Conservation (phyloP, 2,329 filamentous ascomycete species). For the Thelonectria rubi region DNA sequence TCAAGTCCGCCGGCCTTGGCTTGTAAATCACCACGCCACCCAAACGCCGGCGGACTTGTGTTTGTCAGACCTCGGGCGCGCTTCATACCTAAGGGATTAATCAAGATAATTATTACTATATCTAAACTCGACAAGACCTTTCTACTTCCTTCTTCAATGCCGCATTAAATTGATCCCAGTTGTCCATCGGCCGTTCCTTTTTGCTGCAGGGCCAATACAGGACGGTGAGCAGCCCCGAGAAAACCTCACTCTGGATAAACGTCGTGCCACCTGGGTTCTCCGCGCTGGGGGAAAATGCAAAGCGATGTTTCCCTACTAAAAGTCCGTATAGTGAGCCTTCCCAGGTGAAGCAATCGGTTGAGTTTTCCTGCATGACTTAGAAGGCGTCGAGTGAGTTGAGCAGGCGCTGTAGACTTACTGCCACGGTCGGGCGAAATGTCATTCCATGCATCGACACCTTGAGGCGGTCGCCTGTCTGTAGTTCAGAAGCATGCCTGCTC, state of each 20-base stretch:
- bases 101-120: not conserved
- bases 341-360: conserved; percentile 23
- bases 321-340: conserved; percentile 21
- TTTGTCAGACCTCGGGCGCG: not conserved
- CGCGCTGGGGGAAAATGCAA: conserved; percentile 27
- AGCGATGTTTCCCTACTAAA: conserved; percentile 19
- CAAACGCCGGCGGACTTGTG: not conserved
- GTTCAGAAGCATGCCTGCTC: conserved; percentile 8
- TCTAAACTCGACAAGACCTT: not conserved
- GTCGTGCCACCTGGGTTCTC: conserved; percentile 26
- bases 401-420: conserved; percentile 6
- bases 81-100: not conserved
- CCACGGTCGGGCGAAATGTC: conserved; percentile 19
- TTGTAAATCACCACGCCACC: not conserved
- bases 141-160: conserved; percentile 28
- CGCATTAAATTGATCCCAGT: conserved; percentile 26
- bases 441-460: conserved; percentile 27
- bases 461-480: conserved; percentile 20
- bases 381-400: not conserved
- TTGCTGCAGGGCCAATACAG: conserved; percentile 23
- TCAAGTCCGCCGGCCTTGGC: not conserved
- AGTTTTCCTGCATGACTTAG: conserved; percentile 17
- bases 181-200: conserved; percentile 5
- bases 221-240: conserved; percentile 10
- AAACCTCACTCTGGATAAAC: conserved; percentile 29